phyloP scores from a whole-genome alignment of 371 early-diverging fungal species.

The Mortierella sp. region DNA sequence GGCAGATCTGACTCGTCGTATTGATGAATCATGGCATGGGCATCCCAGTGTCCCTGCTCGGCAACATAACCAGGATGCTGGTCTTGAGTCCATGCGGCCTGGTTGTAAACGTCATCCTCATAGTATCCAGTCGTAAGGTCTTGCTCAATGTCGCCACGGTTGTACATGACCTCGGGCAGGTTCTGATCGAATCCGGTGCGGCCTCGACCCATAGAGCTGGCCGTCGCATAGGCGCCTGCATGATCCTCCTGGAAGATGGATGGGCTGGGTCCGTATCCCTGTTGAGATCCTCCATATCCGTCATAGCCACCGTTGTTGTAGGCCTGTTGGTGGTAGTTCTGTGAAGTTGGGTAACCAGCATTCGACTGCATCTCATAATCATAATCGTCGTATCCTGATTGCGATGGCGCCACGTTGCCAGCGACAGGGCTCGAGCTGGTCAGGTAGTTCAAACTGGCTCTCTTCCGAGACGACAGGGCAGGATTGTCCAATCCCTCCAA shows the following conservation, averaged over 20 bases:
- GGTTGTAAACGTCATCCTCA: slow-evolving; percentile 13
- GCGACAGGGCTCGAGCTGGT: slow-evolving; percentile 19
- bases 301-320: slow-evolving; percentile 17
- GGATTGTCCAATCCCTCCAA: slow-evolving; percentile 18
- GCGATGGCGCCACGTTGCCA: slow-evolving; percentile 7
- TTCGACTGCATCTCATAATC: slow-evolving; percentile 39
- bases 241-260: slow-evolving; percentile 33
- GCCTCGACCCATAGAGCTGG: slow-evolving; percentile 19
- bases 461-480: background rate
- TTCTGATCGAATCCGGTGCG: slow-evolving; percentile 34
- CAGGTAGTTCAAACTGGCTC: slow-evolving; percentile 7
- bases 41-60: slow-evolving; percentile 7
- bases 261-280: slow-evolving; percentile 17
- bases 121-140: slow-evolving; percentile 25
- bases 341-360: slow-evolving; percentile 11
- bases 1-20: background rate
- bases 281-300: slow-evolving; percentile 5
- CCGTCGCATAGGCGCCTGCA: slow-evolving; percentile 11
- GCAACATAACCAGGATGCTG: slow-evolving; percentile 1
- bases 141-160: slow-evolving; percentile 1
- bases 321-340: slow-evolving; percentile 12
- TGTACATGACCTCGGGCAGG: slow-evolving; percentile 40
- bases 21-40: background rate
- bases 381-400: slow-evolving; percentile 41
- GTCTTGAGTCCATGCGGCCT: slow-evolving; percentile 4